Conservation (phyloP, 2,329 filamentous ascomycete species). For the Aspergillus spinulosporus region DNA sequence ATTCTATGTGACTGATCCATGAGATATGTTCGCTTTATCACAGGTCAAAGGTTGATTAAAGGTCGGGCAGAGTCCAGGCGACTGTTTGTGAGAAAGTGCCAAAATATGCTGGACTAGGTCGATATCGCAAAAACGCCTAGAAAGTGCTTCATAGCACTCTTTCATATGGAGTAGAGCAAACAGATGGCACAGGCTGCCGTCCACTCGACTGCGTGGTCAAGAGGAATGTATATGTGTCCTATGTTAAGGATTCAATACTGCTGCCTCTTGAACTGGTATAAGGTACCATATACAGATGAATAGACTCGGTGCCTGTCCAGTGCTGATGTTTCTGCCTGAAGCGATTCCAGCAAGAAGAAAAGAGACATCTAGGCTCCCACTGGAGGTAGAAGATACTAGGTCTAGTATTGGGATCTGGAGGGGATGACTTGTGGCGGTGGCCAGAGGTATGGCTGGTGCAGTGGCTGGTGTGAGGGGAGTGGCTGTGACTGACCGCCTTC, state of each 20-base stretch:
- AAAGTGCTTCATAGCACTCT: not conserved
- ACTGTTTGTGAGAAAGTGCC: slow-evolving; percentile 1
- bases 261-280: too few relatives aligned
- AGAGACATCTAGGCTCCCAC: not conserved
- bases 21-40: slow-evolving; percentile 15
- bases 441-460: slow-evolving; percentile 9
- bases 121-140: not conserved
- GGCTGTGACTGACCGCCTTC: slow-evolving; percentile 20
- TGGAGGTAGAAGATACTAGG: not conserved
- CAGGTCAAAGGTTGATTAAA: not conserved
- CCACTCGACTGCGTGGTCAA: slow-evolving; percentile 3
- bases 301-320: not conserved
- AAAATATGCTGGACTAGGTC: not conserved
- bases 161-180: not conserved
- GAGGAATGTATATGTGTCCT: too few relatives aligned
- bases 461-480: not conserved
- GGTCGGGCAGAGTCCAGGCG: not conserved
- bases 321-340: not conserved
- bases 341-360: not conserved
- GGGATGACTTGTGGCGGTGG: slow-evolving; percentile 3
- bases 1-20: slow-evolving; percentile 23
- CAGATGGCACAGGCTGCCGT: not conserved
- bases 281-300: too few relatives aligned
- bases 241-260: too few relatives aligned
- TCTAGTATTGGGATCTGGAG: not conserved